A percentile compares a stretch with the other conserved stretches of the same genome.
phyloP scores from a whole-genome alignment of 1,139 yeast genomes.

The Protomyces macrosporus region DNA sequence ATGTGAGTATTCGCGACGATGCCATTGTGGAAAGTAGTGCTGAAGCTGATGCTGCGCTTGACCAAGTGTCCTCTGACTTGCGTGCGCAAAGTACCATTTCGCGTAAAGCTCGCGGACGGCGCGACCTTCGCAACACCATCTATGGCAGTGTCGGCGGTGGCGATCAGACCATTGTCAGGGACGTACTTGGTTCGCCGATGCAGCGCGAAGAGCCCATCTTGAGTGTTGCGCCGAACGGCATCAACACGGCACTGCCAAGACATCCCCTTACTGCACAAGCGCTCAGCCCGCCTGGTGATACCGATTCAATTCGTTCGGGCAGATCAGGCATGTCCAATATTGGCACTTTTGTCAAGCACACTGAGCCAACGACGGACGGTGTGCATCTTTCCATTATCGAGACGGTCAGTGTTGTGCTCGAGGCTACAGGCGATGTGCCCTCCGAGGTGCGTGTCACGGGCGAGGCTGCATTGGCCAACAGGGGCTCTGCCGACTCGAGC shows the following conservation, averaged over 20 bases:
- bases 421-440: slow-evolving; percentile 1
- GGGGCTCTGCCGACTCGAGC: background rate
- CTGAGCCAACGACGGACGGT: slow-evolving; percentile 14
- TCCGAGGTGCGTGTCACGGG: slow-evolving; percentile 20
- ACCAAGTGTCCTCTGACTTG: slow-evolving; percentile 29
- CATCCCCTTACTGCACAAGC: background rate
- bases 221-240: background rate
- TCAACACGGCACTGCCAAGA: background rate
- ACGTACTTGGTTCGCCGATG: slow-evolving; percentile 22
- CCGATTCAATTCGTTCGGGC: slow-evolving; percentile 21
- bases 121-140: slow-evolving; percentile 16
- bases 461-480: slow-evolving; percentile 20
- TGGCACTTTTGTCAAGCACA: background rate
- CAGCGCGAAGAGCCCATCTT: slow-evolving; percentile 1
- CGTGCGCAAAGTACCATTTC: slow-evolving; percentile 24
- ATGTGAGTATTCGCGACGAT: slow-evolving; percentile 8
- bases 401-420: slow-evolving; percentile 10
- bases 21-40: background rate
- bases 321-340: slow-evolving; percentile 7
- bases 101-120: slow-evolving; percentile 15
- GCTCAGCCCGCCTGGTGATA: background rate
- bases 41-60: slow-evolving; percentile 31
- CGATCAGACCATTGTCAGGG: background rate
- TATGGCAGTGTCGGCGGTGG: background rate
- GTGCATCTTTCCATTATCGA: slow-evolving; percentile 20